Base-by-base conservation (phyloP, 1,284 basidiomycete species). In the Hymenochaete sp. region DNA sequence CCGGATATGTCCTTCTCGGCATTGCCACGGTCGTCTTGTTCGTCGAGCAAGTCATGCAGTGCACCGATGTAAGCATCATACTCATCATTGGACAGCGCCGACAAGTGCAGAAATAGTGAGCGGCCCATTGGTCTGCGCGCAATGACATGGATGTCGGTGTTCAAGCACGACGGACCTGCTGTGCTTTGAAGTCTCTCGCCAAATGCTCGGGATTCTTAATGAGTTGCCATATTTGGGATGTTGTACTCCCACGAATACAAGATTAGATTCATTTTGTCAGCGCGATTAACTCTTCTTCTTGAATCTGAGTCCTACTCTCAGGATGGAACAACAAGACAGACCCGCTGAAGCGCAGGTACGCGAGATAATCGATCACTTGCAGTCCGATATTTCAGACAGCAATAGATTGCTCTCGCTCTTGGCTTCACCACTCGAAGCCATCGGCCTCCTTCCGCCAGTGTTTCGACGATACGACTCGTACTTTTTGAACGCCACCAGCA, bases 1-100 rank as follows among this genome's bases (percentile, higher is more conserved):
- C n/a, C n/a, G n/a, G n/a, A n/a, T n/a, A n/a, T n/a, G n/a, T n/a
- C n/a, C n/a, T n/a, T n/a, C n/a, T n/a, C n/a, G n/a, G n/a, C n/a
- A n/a, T n/a, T n/a, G n/a, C n/a, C n/a, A 6, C 13, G 32, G 56
- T 76, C 74, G 51, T 70, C 64, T 50, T 56, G 53, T 52, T 65
- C 52, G 40, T 67, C 65, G 1, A 68, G 61, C 42, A 87, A 67
- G 55, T 83, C 80, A 32, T 60, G 59, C 35, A 87, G 64, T 27
- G 73, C 73, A 8, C 68, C 51, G 0, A 78, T 83, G 62, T 81
- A 86, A 10, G 77, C 57, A 7, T 65, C 59, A 59, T 84, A 86
- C 60, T 86, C 83, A 14, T 66, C 63, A 59, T 85, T 75, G 55
- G 71, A 84, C 51, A 87, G 76, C 1, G 83, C 83, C 36, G 82